These are phyloP conservation scores for Zhuliangozyma blackwelliae DNA, from an alignment of 1,139 yeast species.

Conservation along the genomic window DNA sequence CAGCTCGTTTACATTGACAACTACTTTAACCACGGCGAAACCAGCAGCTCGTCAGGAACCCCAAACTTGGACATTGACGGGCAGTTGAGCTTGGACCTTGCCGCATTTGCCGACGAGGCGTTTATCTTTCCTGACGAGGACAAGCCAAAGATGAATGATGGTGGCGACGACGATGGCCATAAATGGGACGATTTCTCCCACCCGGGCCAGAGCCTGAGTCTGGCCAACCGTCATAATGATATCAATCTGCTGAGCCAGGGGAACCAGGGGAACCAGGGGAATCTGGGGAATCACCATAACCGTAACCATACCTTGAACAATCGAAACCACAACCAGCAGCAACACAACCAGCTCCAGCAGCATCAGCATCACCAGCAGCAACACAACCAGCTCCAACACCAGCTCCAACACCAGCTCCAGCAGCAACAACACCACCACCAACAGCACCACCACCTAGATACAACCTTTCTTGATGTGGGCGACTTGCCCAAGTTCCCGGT, in stretches of 20 bases:
- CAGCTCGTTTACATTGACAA: slow-evolving; percentile 75
- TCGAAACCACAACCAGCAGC: background rate
- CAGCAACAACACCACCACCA: background rate
- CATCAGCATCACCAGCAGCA: background rate
- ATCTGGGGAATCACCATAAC: too few species aligned
- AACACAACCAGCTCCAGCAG: background rate
- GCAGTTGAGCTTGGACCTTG: slow-evolving; percentile 65
- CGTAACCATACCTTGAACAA: too few species aligned
- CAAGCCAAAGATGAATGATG: slow-evolving; percentile 40
- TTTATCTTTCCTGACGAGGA: slow-evolving; percentile 78
- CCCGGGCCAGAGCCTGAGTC: background rate
- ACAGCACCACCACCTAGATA: slow-evolving; percentile 1
- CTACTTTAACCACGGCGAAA: slow-evolving; percentile 47
- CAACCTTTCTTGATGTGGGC: slow-evolving; percentile 5
- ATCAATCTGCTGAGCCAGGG: too few species aligned
- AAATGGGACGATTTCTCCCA: background rate
- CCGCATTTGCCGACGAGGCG: slow-evolving; percentile 77
- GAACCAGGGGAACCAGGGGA: too few species aligned
- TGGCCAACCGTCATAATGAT: too few species aligned
- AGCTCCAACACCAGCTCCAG: slow-evolving; percentile 3
- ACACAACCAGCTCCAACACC: slow-evolving; percentile 9
- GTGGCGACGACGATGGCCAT: slow-evolving; percentile 6
- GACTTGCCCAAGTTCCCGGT: slow-evolving; percentile 58
- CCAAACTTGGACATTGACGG: slow-evolving; percentile 56
- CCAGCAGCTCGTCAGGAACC: slow-evolving; percentile 15